Evolutionary conservation across 75 land plant species (phyloP), one percentile per base, ranked within the genome.

Genomic region (Selaginella tamariscina): DNA sequence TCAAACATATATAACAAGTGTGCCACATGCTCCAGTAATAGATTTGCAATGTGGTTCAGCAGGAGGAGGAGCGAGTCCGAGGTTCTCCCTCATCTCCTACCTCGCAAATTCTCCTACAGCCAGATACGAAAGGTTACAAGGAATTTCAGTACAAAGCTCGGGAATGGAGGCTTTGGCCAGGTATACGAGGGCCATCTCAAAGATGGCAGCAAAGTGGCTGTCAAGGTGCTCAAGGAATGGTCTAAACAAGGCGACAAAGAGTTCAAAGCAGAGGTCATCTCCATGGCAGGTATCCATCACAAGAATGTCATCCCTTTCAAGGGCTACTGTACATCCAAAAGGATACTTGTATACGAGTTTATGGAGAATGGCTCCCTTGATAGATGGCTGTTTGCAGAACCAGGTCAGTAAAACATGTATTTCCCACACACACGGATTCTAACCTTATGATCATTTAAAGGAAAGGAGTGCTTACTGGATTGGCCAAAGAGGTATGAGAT

Each of bases 331-430:
- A 27, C 24, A 2, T 23, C 62, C 8, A 8, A 23, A 2, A 21
- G 62, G 26, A 27, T 59, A 5, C 23, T 59, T n/a, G 62, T 59
- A 5, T 59, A 59, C 26, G 62, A 59, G 21, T 59, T 59, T 21
- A 59, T 59, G 62, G 62, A 2, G 21, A 59, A 59, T 59, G 62
- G 62, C 26, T 59, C 62, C 8, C 62, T 59, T n/a, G 62, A 59
- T 21, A 59, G 21, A 59, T 59, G 62, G 62, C n/a, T 59, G 26
- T 59, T 59, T 39, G 49, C 49, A 15, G 49, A 39, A 15, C 49
- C 49, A 39, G 49, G 49, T 39, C 11, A 39, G 49, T 39, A 15
- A 15, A 39, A 39, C 49, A 5, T 15, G 49, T 39, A 5, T 5
- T 15, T 39, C n/a, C n/a, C n/a, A n/a, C n/a, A n/a, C n/a, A n/a